phyloP scores from a whole-genome alignment of 2,329 filamentous ascomycete genomes.

The Fusarium beomiforme region DNA sequence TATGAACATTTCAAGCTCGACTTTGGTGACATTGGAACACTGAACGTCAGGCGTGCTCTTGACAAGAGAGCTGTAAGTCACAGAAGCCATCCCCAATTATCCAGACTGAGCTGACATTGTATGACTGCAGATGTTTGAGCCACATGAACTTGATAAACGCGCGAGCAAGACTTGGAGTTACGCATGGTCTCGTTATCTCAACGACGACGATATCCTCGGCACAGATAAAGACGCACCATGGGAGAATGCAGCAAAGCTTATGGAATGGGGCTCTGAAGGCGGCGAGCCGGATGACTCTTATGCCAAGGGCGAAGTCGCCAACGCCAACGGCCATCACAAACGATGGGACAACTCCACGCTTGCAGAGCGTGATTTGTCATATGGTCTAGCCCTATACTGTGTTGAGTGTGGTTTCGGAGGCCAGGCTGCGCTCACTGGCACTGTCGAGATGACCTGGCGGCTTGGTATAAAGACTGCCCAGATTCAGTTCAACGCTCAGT shows the following conservation, averaged over 20 bases:
- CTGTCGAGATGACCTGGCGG: background rate
- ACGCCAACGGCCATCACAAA: slow-evolving; percentile 7
- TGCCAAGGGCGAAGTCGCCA: background rate
- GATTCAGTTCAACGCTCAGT: background rate
- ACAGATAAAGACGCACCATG: slow-evolving; percentile 1
- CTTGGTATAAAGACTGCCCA: background rate
- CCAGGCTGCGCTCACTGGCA: background rate
- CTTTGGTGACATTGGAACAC: slow-evolving; percentile 5
- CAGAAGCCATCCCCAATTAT: background rate
- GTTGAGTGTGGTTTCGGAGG: slow-evolving; percentile 7
- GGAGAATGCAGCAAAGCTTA: slow-evolving; percentile 3
- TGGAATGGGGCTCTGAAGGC: background rate
- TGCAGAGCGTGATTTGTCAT: background rate
- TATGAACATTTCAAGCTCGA: background rate
- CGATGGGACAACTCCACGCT: background rate
- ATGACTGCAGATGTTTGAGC: background rate
- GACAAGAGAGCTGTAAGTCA: slow-evolving; percentile 20
- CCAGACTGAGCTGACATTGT: background rate
- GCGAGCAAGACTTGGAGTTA: background rate
- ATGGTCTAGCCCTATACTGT: background rate
- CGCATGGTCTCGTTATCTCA: background rate
- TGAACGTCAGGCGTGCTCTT: slow-evolving; percentile 7
- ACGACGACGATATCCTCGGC: background rate
- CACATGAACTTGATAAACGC: slow-evolving; percentile 2
- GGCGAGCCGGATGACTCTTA: slow-evolving; percentile 7